Percentiles rank a stretch among this genome's conserved stretches.
These are phyloP conservation scores for Penicillium hesseltinei DNA, from an alignment of 2,329 filamentous ascomycete genomes.

Conservation along the genomic window DNA sequence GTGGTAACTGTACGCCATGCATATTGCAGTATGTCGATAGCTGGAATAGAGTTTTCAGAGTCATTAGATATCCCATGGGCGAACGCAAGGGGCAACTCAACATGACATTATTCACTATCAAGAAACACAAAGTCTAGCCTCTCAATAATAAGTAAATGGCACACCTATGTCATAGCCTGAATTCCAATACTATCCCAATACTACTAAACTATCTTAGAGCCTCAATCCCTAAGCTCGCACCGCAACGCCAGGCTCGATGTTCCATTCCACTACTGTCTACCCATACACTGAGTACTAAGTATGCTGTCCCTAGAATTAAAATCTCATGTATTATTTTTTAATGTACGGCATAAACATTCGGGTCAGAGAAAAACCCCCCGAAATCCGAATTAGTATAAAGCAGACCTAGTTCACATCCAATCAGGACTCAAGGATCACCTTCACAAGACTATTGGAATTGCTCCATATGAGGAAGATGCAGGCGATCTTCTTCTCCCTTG, in stretches of 20 bases:
- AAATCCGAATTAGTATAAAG: slow-evolving; percentile 9
- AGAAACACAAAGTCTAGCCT: background rate
- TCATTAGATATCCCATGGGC: slow-evolving; percentile 1
- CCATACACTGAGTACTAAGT: background rate
- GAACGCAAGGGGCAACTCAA: slow-evolving; percentile 12
- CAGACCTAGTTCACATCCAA: slow-evolving; percentile 10
- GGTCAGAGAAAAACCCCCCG: background rate
- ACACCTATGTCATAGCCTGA: background rate
- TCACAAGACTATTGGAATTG: slow-evolving; percentile 20
- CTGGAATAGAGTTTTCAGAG: slow-evolving; percentile 3
- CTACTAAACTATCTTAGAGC: background rate
- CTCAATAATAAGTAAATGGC: background rate
- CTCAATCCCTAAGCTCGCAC: background rate
- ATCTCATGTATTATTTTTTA: background rate
- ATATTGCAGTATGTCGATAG: slow-evolving; percentile 12
- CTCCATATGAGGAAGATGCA: slow-evolving; percentile 9
- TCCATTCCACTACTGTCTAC: background rate
- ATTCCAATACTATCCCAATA: background rate
- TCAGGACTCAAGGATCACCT: slow-evolving; percentile 1
- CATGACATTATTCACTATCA: background rate
- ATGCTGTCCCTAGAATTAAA: background rate
- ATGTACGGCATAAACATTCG: background rate
- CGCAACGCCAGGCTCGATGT: background rate
- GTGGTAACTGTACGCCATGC: slow-evolving; percentile 19
- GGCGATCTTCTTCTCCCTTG: slow-evolving; percentile 4